These are phyloP conservation scores for Globisporangium rhizosaccharum DNA, from an alignment of 352 stramenopile genomes.

Conservation along the genomic window DNA sequence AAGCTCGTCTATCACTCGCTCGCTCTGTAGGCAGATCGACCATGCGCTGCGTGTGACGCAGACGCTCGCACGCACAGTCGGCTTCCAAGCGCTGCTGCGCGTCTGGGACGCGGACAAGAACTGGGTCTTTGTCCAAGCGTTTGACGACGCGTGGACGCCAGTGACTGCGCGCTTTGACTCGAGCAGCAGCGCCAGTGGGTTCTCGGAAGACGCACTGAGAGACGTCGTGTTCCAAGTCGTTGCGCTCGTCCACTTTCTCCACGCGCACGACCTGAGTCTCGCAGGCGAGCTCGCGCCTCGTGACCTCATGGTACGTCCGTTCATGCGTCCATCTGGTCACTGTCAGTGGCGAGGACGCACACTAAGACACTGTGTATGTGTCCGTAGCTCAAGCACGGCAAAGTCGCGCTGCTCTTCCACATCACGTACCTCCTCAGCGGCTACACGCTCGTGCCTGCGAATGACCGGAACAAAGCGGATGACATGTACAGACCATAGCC, in stretches of 20 bases:
- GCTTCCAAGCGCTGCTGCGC: conserved; percentile 43
- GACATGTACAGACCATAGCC: conserved; percentile 31
- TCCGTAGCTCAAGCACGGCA: conserved; percentile 28
- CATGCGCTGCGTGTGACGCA: conserved; percentile 31
- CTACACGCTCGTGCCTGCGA: conserved; percentile 38
- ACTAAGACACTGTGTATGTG: background rate
- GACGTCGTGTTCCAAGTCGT: conserved; percentile 44
- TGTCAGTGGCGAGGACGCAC: too few species aligned
- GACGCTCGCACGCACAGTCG: conserved; percentile 20
- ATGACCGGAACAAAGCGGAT: conserved; percentile 23
- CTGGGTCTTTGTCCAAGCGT: conserved; percentile 58
- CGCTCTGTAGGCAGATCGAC: conserved; percentile 30
- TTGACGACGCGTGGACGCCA: conserved; percentile 24
- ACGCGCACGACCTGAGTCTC: conserved; percentile 40
- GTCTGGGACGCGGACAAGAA: conserved; percentile 45
- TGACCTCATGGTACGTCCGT: conserved; percentile 34
- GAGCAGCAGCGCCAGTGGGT: conserved; percentile 7
- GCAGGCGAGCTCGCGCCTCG: conserved; percentile 44
- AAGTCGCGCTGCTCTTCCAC: conserved; percentile 38
- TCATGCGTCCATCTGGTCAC: background rate
- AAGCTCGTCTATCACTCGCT: background rate
- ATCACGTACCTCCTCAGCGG: conserved; percentile 40
- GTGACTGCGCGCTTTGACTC: conserved; percentile 14
- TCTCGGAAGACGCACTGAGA: conserved; percentile 43
- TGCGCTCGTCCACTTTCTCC: conserved; percentile 54